These are phyloP conservation scores for Thermochaetoides dissita DNA, from an alignment of 2,329 filamentous ascomycete species.

Conservation along the genomic window DNA sequence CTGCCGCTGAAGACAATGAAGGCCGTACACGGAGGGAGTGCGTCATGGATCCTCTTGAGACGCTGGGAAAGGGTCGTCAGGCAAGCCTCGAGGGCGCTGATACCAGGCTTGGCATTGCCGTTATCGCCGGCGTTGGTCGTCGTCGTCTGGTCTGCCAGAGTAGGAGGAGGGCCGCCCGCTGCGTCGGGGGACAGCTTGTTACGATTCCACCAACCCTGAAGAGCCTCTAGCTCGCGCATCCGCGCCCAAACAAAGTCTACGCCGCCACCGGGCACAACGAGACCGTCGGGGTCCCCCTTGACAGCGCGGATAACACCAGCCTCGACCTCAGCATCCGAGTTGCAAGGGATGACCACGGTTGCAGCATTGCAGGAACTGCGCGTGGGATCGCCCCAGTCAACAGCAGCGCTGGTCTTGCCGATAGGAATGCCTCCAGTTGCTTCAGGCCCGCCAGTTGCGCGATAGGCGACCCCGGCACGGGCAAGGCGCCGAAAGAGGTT, in stretches of 20 bases:
- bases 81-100: slow-evolving; percentile 29
- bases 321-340: slow-evolving; percentile 44
- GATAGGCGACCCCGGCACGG: slow-evolving; percentile 47
- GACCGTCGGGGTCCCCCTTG: slow-evolving; percentile 41
- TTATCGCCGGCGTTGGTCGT: neutral
- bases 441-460: slow-evolving; percentile 42
- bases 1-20: slow-evolving; percentile 53
- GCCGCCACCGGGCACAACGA: slow-evolving; percentile 43
- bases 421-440: slow-evolving; percentile 41
- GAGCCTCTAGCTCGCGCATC: slow-evolving; percentile 50
- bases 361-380: slow-evolving; percentile 44
- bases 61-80: slow-evolving; percentile 33
- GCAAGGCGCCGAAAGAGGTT: slow-evolving; percentile 77
- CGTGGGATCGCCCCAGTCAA: slow-evolving; percentile 78
- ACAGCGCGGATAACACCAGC: slow-evolving; percentile 43
- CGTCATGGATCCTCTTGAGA: slow-evolving; percentile 40
- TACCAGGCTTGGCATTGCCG: neutral
- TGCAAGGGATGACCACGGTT: slow-evolving; percentile 40
- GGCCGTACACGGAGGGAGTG: slow-evolving; percentile 50
- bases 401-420: slow-evolving; percentile 55
- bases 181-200: slow-evolving; percentile 29
- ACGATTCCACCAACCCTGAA: slow-evolving; percentile 55
- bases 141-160: no score
- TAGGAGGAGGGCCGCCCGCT: slow-evolving; percentile 14
- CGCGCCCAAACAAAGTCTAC: slow-evolving; percentile 56